These are phyloP conservation scores for Plenodomus tracheiphilus DNA, from an alignment of 2,329 filamentous ascomycete species.

Conservation along the genomic window DNA sequence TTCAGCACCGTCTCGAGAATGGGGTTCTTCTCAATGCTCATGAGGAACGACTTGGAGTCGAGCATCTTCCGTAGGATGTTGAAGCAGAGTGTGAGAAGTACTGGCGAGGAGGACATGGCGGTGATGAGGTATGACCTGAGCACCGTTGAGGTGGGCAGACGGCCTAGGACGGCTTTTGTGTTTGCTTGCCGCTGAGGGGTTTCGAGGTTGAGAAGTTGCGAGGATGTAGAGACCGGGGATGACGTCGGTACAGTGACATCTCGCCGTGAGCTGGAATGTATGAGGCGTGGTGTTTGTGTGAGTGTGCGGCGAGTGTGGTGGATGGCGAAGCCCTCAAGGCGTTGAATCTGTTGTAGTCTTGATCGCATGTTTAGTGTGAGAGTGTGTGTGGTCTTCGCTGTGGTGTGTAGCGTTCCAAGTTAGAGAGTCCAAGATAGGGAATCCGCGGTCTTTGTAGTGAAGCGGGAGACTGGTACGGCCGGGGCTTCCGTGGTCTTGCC, in stretches of 20 bases:
- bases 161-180: constrained; percentile 56
- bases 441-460: constrained; percentile 1
- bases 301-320: constrained; percentile 24
- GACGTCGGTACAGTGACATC: constrained; percentile 33
- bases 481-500: neutral
- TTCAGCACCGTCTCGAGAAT: constrained; percentile 72
- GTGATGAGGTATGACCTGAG: constrained; percentile 71
- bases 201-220: constrained; percentile 21
- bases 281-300: constrained; percentile 26
- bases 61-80: constrained; percentile 70
- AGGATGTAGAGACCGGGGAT: constrained; percentile 11
- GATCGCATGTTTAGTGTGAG: constrained; percentile 18
- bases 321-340: constrained; percentile 25
- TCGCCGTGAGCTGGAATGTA: constrained; percentile 36
- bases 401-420: neutral
- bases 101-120: constrained; percentile 68
- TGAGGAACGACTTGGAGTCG: constrained; percentile 65
- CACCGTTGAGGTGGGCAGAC: constrained; percentile 68
- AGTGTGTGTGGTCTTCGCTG: constrained; percentile 1
- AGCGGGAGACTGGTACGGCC: constrained; percentile 3
- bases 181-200: constrained; percentile 14
- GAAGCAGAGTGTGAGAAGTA: constrained; percentile 72
- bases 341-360: constrained; percentile 26
- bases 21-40: constrained; percentile 76
- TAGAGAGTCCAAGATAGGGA: neutral